A percentile compares a stretch with the other conserved stretches of the same genome.
Evolutionary conservation across 1,284 basidiomycete species (phyloP).

Genomic region (Schizophyllum amplum): DNA sequence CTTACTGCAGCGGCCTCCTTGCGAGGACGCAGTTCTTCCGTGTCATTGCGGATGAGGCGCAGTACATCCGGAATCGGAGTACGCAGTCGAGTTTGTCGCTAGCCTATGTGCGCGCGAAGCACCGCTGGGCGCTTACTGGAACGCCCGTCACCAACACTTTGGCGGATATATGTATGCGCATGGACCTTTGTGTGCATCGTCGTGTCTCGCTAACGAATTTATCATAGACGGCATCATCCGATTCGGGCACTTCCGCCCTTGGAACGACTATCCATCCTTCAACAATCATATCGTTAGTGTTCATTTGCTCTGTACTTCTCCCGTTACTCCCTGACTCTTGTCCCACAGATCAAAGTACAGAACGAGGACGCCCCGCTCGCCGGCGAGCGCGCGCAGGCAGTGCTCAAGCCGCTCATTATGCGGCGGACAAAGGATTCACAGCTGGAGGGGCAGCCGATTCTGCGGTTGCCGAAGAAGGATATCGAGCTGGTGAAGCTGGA

Average conservation of each 20-base stretch:
- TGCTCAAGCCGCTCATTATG: constrained; percentile 51
- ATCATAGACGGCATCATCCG: constrained; percentile 51
- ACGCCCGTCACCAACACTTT: constrained; percentile 65
- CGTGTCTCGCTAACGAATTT: neutral
- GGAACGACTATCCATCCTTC: constrained; percentile 61
- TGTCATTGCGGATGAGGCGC: constrained; percentile 61
- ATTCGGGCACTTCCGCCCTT: constrained; percentile 59
- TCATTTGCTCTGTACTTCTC: neutral
- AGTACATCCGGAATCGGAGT: constrained; percentile 57
- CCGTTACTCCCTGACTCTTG: neutral
- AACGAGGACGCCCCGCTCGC: constrained; percentile 46
- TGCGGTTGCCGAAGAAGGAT: constrained; percentile 51
- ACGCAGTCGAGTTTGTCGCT: constrained; percentile 52
- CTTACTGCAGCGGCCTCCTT: constrained; percentile 39
- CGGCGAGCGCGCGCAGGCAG: constrained; percentile 50
- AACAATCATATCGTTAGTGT: constrained; percentile 42
- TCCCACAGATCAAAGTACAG: constrained; percentile 40
- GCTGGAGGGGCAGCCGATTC: constrained; percentile 51
- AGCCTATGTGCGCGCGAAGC: constrained; percentile 48
- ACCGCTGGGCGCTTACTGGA: constrained; percentile 66
- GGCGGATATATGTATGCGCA: constrained; percentile 23
- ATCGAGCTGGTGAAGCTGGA: constrained; percentile 48
- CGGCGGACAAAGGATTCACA: constrained; percentile 54
- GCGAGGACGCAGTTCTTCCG: constrained; percentile 51
- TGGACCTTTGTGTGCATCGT: constrained; percentile 1